A percentile compares a stretch with the other conserved stretches of the same genome.
Conservation (phyloP, 257 asterid genomes). For the Przewalskia tangutica region DNA sequence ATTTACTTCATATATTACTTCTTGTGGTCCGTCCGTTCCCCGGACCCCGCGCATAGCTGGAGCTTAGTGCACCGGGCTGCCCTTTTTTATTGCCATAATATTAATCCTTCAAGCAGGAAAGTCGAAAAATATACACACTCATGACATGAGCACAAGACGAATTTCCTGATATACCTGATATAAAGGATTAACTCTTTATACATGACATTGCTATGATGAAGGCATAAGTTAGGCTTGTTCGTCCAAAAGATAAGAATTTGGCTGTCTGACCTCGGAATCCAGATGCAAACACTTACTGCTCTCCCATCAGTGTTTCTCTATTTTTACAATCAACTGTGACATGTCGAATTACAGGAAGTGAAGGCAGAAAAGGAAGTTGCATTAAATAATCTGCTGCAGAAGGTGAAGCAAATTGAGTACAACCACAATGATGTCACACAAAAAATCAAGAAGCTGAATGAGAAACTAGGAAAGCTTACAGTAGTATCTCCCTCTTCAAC, state of each 20-base stretch:
- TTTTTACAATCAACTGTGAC: not conserved
- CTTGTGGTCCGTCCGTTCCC: no score
- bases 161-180: not conserved
- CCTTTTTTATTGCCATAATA: no score
- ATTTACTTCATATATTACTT: not conserved
- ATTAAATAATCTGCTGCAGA: constrained; percentile 9
- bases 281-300: not conserved
- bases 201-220: not conserved
- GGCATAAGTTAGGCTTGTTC: not conserved
- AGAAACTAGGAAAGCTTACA: constrained; percentile 6
- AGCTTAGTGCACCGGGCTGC: no score
- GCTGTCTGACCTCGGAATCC: not conserved
- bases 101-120: not conserved
- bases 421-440: not conserved
- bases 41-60: no score
- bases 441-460: constrained; percentile 6
- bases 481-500: not conserved
- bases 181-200: not conserved
- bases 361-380: constrained; percentile 11
- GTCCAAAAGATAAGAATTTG: not conserved
- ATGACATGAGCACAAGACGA: not conserved
- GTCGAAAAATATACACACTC: not conserved
- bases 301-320: not conserved
- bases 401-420: constrained; percentile 6
- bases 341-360: not conserved